These are phyloP conservation scores for Neurospora sp. DNA, from an alignment of 495 filamentous ascomycete species.

Conservation along the genomic window DNA sequence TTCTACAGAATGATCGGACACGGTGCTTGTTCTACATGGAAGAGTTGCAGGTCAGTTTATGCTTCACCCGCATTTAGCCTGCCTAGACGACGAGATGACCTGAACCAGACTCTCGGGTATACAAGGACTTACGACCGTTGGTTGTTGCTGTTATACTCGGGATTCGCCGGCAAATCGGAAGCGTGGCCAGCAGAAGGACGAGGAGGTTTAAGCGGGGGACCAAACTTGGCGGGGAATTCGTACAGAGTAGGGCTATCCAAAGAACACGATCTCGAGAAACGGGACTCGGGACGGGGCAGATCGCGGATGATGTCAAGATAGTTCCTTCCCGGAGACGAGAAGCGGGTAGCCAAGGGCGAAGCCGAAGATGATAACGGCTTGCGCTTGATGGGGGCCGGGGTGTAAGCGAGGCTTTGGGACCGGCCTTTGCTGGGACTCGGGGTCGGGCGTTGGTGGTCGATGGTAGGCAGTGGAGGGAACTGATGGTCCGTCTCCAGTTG, in stretches of 20 bases:
- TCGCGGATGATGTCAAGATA: slow-evolving; percentile 26
- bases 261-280: slow-evolving; percentile 39
- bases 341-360: slow-evolving; percentile 38
- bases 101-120: neutral
- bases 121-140: slow-evolving; percentile 17
- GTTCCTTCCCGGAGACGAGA: slow-evolving; percentile 35
- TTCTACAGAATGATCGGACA: slow-evolving; percentile 7
- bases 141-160: slow-evolving; percentile 6
- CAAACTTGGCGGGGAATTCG: slow-evolving; percentile 34
- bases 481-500: neutral
- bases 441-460: slow-evolving; percentile 11
- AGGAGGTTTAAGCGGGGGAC: slow-evolving; percentile 5
- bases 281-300: slow-evolving; percentile 34
- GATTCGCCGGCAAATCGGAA: slow-evolving; percentile 7
- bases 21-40: slow-evolving; percentile 19
- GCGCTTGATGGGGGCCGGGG: slow-evolving; percentile 33
- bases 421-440: slow-evolving; percentile 21
- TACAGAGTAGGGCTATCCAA: slow-evolving; percentile 48
- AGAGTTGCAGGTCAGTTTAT: slow-evolving; percentile 13
- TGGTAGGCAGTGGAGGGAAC: slow-evolving; percentile 14
- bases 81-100: slow-evolving; percentile 5
- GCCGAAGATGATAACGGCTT: slow-evolving; percentile 46
- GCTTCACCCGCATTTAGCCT: slow-evolving; percentile 18
- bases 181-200: slow-evolving; percentile 9
- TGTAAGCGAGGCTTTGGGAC: slow-evolving; percentile 22